Base-by-base conservation (phyloP, 1,284 basidiomycete genomes). In the Cryptococcus deneoformans region DNA sequence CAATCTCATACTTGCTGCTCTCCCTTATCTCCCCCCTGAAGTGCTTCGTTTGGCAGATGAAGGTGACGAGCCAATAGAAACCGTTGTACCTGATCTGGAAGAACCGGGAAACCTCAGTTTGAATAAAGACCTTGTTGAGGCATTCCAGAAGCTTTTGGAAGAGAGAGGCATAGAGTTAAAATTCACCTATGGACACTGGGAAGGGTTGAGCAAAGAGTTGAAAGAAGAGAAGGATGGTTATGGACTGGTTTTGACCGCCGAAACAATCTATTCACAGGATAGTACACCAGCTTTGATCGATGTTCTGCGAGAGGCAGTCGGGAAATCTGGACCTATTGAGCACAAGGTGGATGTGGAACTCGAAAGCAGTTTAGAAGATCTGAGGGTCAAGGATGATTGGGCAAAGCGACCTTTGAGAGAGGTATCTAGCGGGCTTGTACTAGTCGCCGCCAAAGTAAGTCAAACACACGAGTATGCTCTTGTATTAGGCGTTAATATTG, bases 131-230 rank as follows among this genome's bases (percentile, higher is more conserved):
- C 83, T 95, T 34, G 80, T 87, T 56, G 60, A 77, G 0, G 84
- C 87, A 0, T 95, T 96, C 77, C 76, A 79, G 11, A 52, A 71
- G 0, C 85, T 87, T 0, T 78, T 97, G 6, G 56, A 72, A 11
- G 70, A 74, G 0, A 77, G 83, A 56, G 75, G 81, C 24, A 80
- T 98, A 63, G 69, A 80, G 24, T 71, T 98, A 16, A 81, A 82
- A 12, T 90, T 98, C 78, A 90, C 88, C 69, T 83, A 86, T 16
- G 93, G 94, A 0, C 84, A 87, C 12, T 99, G 95, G 95, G 57
- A 52, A 6, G 72, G 74, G 1, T 62, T 73, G 40, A 63, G 63
- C 6, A 45, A 51, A 10, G 50, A 56, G 6, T 50, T 52, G 12
- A 67, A 43, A 24, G n/a, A 24, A 35, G 44, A 52, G 42, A 63